Evolutionary conservation across 768 basidiomycete genomes (phyloP).

Genomic region (Cantharellus cinnabarinus): DNA sequence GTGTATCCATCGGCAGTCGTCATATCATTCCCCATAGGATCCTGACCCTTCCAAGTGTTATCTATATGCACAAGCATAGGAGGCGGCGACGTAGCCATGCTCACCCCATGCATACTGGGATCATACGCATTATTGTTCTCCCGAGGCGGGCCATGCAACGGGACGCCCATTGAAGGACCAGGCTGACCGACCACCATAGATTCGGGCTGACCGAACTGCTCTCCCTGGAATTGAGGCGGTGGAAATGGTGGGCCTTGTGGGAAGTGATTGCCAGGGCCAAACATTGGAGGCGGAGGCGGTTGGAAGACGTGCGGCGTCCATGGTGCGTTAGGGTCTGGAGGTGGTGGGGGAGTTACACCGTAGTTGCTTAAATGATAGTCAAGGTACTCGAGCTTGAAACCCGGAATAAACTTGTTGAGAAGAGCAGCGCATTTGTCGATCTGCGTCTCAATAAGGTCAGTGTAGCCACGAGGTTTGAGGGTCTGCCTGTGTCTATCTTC

Average conservation of each 20-base stretch:
- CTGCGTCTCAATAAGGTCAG: slow-evolving; percentile 63
- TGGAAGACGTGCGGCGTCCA: neutral
- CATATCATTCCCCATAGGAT: slow-evolving; percentile 64
- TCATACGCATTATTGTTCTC: neutral
- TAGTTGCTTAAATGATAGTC: slow-evolving; percentile 45
- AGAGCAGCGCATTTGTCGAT: slow-evolving; percentile 60
- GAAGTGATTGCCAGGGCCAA: neutral
- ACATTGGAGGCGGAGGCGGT: neutral
- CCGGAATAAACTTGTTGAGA: slow-evolving; percentile 47
- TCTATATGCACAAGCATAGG: slow-evolving; percentile 3
- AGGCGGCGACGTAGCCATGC: too few relatives aligned
- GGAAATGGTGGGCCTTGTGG: slow-evolving; percentile 2
- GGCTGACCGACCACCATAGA: too few relatives aligned
- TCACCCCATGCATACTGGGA: neutral
- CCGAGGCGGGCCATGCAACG: neutral
- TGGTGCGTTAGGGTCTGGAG: neutral
- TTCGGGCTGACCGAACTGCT: slow-evolving; percentile 10
- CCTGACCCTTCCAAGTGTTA: slow-evolving; percentile 43
- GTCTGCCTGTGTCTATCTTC: slow-evolving; percentile 79
- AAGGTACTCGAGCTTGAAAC: slow-evolving; percentile 43
- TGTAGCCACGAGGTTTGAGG: slow-evolving; percentile 65
- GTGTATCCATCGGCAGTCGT: slow-evolving; percentile 24
- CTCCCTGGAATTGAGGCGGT: slow-evolving; percentile 15
- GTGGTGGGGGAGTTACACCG: slow-evolving; percentile 30
- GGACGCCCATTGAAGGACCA: neutral